phyloP scores from a whole-genome alignment of 257 asterid species.

The Solanum boliviense region DNA sequence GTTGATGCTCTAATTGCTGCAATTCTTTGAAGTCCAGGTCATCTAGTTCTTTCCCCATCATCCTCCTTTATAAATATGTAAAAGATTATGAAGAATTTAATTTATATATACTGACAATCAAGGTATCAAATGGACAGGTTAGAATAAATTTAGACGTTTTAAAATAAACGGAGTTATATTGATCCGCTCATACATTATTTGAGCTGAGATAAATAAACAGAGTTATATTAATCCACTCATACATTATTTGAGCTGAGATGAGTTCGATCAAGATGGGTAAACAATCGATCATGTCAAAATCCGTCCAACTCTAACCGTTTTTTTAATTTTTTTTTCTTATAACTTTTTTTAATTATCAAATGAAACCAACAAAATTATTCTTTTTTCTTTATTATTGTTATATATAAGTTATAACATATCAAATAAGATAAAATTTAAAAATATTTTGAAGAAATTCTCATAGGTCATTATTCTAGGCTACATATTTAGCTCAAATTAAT shows the following conservation, averaged over 20 bases:
- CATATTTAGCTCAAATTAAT: not conserved
- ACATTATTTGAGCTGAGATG: not conserved
- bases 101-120: not conserved
- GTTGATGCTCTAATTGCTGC: conserved; percentile 57
- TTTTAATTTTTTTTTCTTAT: too few species aligned
- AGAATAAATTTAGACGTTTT: not conserved
- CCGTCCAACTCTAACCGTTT: not conserved
- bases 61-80: conserved; percentile 23
- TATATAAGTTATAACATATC: not conserved
- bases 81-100: not conserved
- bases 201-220: not conserved
- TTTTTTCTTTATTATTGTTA: too few species aligned
- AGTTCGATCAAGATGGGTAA: not conserved
- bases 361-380: too few species aligned
- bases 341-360: too few species aligned
- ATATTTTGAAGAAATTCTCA: too few species aligned
- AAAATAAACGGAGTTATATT: not conserved
- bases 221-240: not conserved
- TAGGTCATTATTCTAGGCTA: not conserved
- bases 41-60: conserved; percentile 71
- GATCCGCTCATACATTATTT: not conserved
- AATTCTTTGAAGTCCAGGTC: conserved; percentile 48
- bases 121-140: not conserved
- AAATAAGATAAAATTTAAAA: too few species aligned
- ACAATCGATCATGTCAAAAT: not conserved